Evolutionary conservation across 352 stramenopile species (phyloP).

Genomic region (Globisporangium irregulare): DNA sequence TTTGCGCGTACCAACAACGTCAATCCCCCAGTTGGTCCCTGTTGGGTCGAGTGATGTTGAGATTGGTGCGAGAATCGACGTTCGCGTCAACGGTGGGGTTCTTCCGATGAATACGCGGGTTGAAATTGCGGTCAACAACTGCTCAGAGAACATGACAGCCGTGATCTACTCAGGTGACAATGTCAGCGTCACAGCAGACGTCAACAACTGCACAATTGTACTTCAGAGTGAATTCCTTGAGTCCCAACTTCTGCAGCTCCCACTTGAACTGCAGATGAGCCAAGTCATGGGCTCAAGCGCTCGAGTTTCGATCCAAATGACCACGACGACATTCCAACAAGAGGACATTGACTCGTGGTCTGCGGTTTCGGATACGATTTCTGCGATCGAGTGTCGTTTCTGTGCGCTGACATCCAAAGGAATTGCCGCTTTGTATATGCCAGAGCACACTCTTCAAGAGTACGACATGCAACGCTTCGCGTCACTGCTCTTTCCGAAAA

Average conservation of each 20-base stretch:
- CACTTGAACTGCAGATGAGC: constrained; percentile 20
- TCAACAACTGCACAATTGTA: constrained; percentile 17
- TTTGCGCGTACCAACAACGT: neutral
- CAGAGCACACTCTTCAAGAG: neutral
- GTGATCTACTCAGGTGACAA: neutral
- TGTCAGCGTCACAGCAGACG: neutral
- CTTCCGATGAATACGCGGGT: constrained; percentile 6
- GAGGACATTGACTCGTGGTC: constrained; percentile 12
- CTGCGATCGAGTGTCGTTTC: constrained; percentile 14
- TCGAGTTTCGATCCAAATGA: constrained; percentile 11
- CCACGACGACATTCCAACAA: neutral
- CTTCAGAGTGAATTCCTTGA: constrained; percentile 12
- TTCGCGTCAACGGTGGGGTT: constrained; percentile 2
- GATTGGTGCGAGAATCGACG: neutral
- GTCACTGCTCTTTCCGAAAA: neutral
- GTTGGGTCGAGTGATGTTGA: constrained; percentile 11
- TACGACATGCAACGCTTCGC: constrained; percentile 1
- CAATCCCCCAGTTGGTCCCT: neutral
- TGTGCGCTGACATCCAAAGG: constrained; percentile 13
- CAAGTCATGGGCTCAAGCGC: constrained; percentile 4
- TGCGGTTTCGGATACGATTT: neutral
- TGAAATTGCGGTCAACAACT: constrained; percentile 10
- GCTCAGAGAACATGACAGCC: constrained; percentile 2
- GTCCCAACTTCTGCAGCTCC: constrained; percentile 1
- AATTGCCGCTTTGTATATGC: constrained; percentile 2